Conservation (phyloP, 2,329 filamentous ascomycete species). For the Penicillium palitans region DNA sequence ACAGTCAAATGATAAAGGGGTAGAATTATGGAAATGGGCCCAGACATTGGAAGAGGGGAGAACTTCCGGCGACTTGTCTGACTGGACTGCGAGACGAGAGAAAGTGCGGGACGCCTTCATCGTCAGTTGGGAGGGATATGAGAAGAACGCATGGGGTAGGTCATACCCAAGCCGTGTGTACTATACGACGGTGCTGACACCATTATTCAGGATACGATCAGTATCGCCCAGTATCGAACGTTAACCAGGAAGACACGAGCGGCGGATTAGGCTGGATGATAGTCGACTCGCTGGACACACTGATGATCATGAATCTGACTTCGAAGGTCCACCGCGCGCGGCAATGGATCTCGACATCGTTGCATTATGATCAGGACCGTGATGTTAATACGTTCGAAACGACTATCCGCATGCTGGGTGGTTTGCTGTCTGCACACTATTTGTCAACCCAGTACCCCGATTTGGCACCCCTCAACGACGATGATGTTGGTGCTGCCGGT, state of each 20-base stretch:
- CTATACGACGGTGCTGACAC: neutral
- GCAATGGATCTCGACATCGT: slow-evolving; percentile 78
- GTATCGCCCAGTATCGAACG: slow-evolving; percentile 80
- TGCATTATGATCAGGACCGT: slow-evolving; percentile 88
- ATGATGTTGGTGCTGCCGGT: slow-evolving; percentile 70
- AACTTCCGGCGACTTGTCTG: slow-evolving; percentile 45
- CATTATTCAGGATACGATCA: slow-evolving; percentile 59
- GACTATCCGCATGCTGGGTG: slow-evolving; percentile 95
- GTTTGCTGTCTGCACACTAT: slow-evolving; percentile 89
- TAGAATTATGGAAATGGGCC: slow-evolving; percentile 58
- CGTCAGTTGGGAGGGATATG: slow-evolving; percentile 90
- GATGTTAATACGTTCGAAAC: slow-evolving; percentile 98
- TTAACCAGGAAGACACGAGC: slow-evolving; percentile 77
- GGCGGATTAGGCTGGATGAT: slow-evolving; percentile 97
- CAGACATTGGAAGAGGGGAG: slow-evolving; percentile 49
- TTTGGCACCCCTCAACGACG: slow-evolving; percentile 71
- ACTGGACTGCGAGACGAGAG: slow-evolving; percentile 78
- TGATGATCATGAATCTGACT: slow-evolving; percentile 98
- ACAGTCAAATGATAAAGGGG: slow-evolving; percentile 39
- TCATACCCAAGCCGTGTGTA: slow-evolving; percentile 18
- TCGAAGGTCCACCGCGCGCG: slow-evolving; percentile 78
- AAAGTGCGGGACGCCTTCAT: slow-evolving; percentile 86
- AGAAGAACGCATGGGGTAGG: slow-evolving; percentile 90
- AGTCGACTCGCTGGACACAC: slow-evolving; percentile 89
- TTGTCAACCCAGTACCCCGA: slow-evolving; percentile 79